These are phyloP conservation scores for Tetrahymena malaccensis DNA, from an alignment of 73 alveolate genomes.

Conservation along the genomic window DNA sequence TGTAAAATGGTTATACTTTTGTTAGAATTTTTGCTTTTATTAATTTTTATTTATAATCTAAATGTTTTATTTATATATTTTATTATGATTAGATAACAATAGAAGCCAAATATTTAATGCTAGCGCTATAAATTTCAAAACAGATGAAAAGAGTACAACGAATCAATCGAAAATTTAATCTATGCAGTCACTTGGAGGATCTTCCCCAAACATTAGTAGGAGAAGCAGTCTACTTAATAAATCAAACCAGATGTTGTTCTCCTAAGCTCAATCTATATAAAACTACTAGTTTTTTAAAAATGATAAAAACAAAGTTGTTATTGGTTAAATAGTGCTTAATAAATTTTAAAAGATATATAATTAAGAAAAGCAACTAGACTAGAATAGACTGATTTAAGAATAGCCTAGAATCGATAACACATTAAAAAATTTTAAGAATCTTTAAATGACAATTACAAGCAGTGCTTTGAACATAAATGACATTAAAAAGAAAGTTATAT, in stretches of 20 bases:
- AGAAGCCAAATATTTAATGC: background rate
- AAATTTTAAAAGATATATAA: background rate
- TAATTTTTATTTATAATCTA: background rate
- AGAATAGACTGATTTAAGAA: background rate
- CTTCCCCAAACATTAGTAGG: background rate
- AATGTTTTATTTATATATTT: background rate
- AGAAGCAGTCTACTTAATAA: background rate
- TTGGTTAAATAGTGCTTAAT: background rate
- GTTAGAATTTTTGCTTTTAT: background rate
- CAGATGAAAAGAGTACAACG: background rate
- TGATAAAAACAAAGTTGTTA: background rate
- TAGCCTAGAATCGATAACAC: background rate
- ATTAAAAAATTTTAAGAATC: background rate
- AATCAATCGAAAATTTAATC: background rate
- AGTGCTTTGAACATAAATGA: background rate
- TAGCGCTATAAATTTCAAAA: background rate
- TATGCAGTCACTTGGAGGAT: background rate
- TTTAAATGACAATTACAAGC: background rate
- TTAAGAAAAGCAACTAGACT: background rate
- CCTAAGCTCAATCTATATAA: background rate
- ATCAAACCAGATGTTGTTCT: background rate
- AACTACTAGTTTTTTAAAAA: background rate
- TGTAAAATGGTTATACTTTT: background rate
- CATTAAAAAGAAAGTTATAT: background rate
- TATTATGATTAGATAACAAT: background rate